A percentile compares a stretch with the other conserved stretches of the same genome.
These are phyloP conservation scores for Nitzschia sp. DNA, from an alignment of 108 stramenopile species.

Conservation along the genomic window DNA sequence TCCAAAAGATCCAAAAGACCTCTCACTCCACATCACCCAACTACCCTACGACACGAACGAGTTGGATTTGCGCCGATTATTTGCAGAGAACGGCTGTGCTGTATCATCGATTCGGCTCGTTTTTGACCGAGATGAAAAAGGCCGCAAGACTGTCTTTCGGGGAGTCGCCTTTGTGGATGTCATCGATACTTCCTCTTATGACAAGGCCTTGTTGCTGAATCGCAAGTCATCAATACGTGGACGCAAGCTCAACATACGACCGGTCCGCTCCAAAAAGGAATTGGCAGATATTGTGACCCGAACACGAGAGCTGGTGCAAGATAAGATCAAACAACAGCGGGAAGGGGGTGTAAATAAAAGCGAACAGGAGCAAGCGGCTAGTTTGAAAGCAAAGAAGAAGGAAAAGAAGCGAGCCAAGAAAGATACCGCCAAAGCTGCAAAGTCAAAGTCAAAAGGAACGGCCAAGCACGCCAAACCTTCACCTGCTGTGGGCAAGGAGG, in stretches of 20 bases:
- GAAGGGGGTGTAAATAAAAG: slow-evolving; percentile 22
- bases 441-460: neutral
- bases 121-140: slow-evolving; percentile 53
- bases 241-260: slow-evolving; percentile 73
- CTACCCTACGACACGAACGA: slow-evolving; percentile 70
- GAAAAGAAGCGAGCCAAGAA: slow-evolving; percentile 33
- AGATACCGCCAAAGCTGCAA: slow-evolving; percentile 32
- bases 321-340: slow-evolving; percentile 42
- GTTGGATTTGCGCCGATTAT: slow-evolving; percentile 57
- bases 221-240: slow-evolving; percentile 57
- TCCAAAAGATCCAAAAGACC: slow-evolving; percentile 20
- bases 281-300: slow-evolving; percentile 65
- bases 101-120: slow-evolving; percentile 78
- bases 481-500: neutral
- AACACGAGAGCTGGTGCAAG: slow-evolving; percentile 67
- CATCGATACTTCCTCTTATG: slow-evolving; percentile 57
- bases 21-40: slow-evolving; percentile 77
- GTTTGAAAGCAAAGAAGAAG: slow-evolving; percentile 20
- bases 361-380: neutral
- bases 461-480: slow-evolving; percentile 16
- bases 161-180: slow-evolving; percentile 86
- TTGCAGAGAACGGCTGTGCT: slow-evolving; percentile 61
- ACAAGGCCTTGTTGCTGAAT: slow-evolving; percentile 47
- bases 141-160: slow-evolving; percentile 60
- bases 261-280: slow-evolving; percentile 65